Base-by-base conservation (phyloP, 345 rosid species). In the Bruguiera gymnorhiza region DNA sequence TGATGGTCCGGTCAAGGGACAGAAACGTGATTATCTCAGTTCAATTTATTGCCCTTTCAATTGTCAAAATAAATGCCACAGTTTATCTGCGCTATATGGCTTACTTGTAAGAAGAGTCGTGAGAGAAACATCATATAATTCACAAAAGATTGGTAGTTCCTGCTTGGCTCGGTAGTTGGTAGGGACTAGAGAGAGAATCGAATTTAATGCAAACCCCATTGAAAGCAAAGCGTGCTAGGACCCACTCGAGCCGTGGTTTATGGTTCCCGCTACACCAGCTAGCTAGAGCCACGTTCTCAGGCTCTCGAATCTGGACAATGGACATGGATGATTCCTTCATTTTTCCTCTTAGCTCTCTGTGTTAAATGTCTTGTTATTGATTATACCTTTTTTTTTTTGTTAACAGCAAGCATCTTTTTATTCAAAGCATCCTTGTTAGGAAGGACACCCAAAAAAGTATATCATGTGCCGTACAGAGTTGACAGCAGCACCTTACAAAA, bases 351-450 rank as follows among this genome's bases (percentile, higher is more conserved):
- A 9, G 16, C 46, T 39, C 46, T 39, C 46, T 39, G 15, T 2
- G 15, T 39, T 11, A 9, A 39, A 39, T 11, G 46, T 9, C 15
- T 39, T 39, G 16, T 11, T 11, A 11, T 39, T 11, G 46, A 9
- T 39, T 39, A 34, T 39, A 2, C 46, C 3, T 21, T 34, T 34
- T 7, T 7, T 34, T 7, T 7, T 34, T 6, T 34, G 7, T 34
- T 60, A 62, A 31, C 52, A 32, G 23, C 30, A 54, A 24, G 66
- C 3, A 58, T 15, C 62, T 24, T 62, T 46, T 55, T 60, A 39
- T 68, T 39, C 71, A 19, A 59, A 31, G 24, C 34, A 16, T 75
- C 52, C 10, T 59, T 72, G 1, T 50, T 39, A 68, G 19, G 7
- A 34, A 34, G 37, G 10, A 34, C 9, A 8, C 37, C 2, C 2